Conservation (phyloP, 495 filamentous ascomycete species). For the Xylaria sp. region DNA sequence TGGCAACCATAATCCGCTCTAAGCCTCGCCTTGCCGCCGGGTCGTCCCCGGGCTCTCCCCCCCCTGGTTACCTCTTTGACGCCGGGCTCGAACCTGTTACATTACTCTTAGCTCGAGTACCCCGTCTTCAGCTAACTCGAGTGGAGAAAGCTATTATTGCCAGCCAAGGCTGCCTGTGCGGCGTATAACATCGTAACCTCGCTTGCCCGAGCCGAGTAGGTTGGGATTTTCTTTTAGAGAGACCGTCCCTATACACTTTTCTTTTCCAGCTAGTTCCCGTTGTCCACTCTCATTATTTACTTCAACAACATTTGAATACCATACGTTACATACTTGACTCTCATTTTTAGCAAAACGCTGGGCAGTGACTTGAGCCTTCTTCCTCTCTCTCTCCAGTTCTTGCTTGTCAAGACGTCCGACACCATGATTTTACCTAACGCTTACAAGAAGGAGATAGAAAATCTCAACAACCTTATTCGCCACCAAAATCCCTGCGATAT, state of each 20-base stretch:
- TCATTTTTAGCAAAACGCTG: not conserved
- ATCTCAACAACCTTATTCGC: conserved; percentile 62
- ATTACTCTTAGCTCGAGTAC: conserved; percentile 14
- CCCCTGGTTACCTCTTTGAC: conserved; percentile 19
- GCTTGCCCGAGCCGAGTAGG: conserved; percentile 6
- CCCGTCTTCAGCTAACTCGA: conserved; percentile 12
- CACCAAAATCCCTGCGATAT: conserved; percentile 62
- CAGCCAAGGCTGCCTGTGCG: conserved; percentile 16
- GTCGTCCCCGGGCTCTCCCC: too few relatives aligned
- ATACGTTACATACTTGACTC: not conserved
- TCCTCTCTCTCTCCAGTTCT: not conserved
- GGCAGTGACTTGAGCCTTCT: not conserved
- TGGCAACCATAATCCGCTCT: conserved; percentile 2
- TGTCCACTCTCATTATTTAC: not conserved
- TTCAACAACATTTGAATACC: not conserved
- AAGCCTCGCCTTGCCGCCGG: conserved; percentile 24
- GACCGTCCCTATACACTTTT: not conserved
- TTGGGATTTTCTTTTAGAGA: not conserved
- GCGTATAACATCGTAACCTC: conserved; percentile 12
- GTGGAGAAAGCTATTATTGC: conserved; percentile 25
- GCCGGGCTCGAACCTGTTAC: conserved; percentile 4
- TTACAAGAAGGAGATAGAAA: conserved; percentile 66
- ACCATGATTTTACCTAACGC: conserved; percentile 45
- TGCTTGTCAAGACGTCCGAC: not conserved
- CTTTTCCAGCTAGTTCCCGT: not conserved